Base-by-base conservation (phyloP, 208 protist species). In the Angomonas ambiguus region DNA sequence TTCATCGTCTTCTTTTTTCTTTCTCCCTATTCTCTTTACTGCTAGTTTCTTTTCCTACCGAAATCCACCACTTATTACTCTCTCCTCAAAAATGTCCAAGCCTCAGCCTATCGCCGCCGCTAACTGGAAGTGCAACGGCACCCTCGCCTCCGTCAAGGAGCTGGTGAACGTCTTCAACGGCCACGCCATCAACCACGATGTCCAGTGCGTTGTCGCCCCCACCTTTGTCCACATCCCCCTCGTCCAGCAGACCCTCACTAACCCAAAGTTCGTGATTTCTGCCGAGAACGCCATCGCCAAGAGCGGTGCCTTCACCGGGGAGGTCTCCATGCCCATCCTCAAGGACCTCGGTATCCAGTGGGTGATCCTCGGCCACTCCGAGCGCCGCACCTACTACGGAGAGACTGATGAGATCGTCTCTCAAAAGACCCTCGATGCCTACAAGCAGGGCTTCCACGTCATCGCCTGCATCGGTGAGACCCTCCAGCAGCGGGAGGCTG, bases 391-490 rank as follows among this genome's bases (percentile, higher is more conserved):
- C 34, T 92, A 98, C 81, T 98, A 98, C 75, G 77, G 79, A 28
- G 97, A 99, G 80, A 86, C 82, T 11, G 78, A 96, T 63, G 82
- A 97, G 61, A 79, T 97, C 4, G 83, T 98, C 41, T 96, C 91
- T 10, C 80, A 97, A 57, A 99, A 99, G 80, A 79, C 93, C 20
- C 69, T 74, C 8, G 77, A 72, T 33, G 93, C 93, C 25, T 71
- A 96, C 41, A 74, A 74, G 27, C 65, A 66, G 48, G 97, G 96
- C 60, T 77, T 99, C 28, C 87, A 75, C 25, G 88, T 99, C 16
- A 98, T 99, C 71, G 86, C 88, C 20, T 99, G 98, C 84, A 89
- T 99, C 59, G 98, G 98, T 51, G 98, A 99, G 80, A 91, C 84
- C 20, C 83, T 98, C 1, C 80, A 94, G 53, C 85, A 99, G 79